phyloP scores from a whole-genome alignment of 352 stramenopile species.

The Pythium guiyangense region DNA sequence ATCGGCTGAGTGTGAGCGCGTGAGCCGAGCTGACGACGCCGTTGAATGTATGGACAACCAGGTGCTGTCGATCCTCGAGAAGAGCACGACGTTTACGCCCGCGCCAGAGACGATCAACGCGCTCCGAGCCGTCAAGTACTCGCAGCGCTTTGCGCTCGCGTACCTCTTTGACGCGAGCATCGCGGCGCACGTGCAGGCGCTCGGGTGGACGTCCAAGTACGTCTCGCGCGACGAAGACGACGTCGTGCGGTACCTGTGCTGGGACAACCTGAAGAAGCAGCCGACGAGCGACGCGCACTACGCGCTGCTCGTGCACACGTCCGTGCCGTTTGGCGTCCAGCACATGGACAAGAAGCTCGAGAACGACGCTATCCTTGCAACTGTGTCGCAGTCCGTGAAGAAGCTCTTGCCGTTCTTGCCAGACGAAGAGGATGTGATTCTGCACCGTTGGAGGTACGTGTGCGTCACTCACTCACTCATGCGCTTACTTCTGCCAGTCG shows the following conservation, averaged over 20 bases:
- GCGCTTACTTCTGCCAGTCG: not conserved
- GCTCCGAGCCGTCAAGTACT: slow-evolving; percentile 52
- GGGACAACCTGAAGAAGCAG: slow-evolving; percentile 69
- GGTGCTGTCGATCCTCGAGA: slow-evolving; percentile 49
- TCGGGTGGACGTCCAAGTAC: slow-evolving; percentile 69
- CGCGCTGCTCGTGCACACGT: slow-evolving; percentile 61
- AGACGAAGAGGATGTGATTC: slow-evolving; percentile 29
- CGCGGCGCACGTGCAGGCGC: slow-evolving; percentile 23
- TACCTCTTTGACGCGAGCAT: slow-evolving; percentile 55
- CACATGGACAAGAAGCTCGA: slow-evolving; percentile 54
- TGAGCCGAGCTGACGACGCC: slow-evolving; percentile 1
- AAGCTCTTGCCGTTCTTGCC: slow-evolving; percentile 57
- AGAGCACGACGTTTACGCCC: slow-evolving; percentile 35
- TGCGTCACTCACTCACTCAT: not conserved
- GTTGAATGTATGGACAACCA: not conserved
- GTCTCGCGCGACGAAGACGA: slow-evolving; percentile 45
- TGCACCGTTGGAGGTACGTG: slow-evolving; percentile 65
- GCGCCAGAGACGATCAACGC: slow-evolving; percentile 22
- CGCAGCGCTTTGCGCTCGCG: slow-evolving; percentile 60
- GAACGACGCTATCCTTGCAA: slow-evolving; percentile 49
- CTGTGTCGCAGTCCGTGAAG: slow-evolving; percentile 41
- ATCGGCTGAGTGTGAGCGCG: not conserved
- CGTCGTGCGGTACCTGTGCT: slow-evolving; percentile 71
- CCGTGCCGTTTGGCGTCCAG: slow-evolving; percentile 46
- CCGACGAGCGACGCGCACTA: slow-evolving; percentile 7